Percentiles rank a stretch among this genome's conserved stretches.
These are phyloP conservation scores for Talaromyces piceae DNA, from an alignment of 2,329 filamentous ascomycete species.

Conservation along the genomic window DNA sequence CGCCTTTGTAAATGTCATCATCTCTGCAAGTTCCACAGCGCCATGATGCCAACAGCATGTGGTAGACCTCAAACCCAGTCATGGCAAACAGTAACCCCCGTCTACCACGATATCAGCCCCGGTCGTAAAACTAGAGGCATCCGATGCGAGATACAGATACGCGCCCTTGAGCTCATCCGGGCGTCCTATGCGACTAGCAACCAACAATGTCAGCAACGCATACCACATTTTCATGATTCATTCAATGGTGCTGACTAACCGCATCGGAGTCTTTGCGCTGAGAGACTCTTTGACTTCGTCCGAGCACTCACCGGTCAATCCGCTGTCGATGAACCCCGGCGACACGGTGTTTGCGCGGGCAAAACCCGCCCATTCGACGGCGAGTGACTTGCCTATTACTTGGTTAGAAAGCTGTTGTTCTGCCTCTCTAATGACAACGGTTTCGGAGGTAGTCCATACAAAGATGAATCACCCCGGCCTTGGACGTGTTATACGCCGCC, in stretches of 20 bases:
- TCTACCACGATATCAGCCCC: constrained; percentile 44
- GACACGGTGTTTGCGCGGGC: constrained; percentile 57
- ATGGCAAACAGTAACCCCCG: constrained; percentile 32
- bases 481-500: not conserved
- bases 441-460: too few relatives aligned
- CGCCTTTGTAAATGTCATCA: too few relatives aligned
- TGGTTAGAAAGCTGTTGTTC: not conserved
- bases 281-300: not conserved
- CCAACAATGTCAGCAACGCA: not conserved
- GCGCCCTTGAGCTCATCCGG: constrained; percentile 37
- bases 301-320: not conserved
- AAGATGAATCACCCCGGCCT: not conserved
- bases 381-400: constrained; percentile 55
- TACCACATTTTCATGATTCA: not conserved
- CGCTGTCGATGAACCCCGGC: not conserved
- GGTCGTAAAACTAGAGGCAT: constrained; percentile 43
- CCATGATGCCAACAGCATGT: too few relatives aligned
- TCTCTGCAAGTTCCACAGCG: too few relatives aligned
- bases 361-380: constrained; percentile 69
- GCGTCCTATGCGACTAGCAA: constrained; percentile 9
- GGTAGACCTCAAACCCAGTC: not conserved
- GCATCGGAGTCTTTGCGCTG: not conserved
- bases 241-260: not conserved
- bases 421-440: too few relatives aligned
- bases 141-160: constrained; percentile 41